Conservation (phyloP, 1,139 yeast genomes). For the Eremothecium gossypii region DNA sequence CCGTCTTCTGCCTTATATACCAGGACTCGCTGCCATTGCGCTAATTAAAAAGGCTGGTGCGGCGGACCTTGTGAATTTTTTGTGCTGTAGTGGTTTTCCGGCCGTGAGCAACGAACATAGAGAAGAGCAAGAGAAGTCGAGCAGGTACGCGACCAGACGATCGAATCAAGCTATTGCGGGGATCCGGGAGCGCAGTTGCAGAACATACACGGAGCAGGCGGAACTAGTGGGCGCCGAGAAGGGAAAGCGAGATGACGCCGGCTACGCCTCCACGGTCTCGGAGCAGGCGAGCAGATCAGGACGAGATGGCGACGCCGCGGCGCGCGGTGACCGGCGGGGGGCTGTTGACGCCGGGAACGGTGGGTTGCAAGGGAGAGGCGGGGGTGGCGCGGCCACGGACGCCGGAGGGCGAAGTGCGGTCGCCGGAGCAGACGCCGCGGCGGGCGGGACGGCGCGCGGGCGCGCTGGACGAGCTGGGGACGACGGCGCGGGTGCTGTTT, state of each 20-base stretch:
- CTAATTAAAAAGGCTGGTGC: too few species aligned
- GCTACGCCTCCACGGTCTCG: slow-evolving; percentile 29
- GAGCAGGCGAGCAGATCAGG: slow-evolving; percentile 7
- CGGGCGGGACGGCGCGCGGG: slow-evolving; percentile 6
- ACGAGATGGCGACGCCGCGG: slow-evolving; percentile 14
- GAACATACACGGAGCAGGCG: too few species aligned
- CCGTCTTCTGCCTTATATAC: neutral
- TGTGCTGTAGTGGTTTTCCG: too few species aligned
- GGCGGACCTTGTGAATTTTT: too few species aligned
- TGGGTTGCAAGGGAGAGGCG: slow-evolving; percentile 5
- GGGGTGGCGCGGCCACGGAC: neutral
- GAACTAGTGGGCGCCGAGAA: too few species aligned
- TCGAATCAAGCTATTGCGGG: too few species aligned
- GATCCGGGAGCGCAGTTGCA: too few species aligned
- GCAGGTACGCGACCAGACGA: too few species aligned
- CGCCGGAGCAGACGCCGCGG: slow-evolving; percentile 25
- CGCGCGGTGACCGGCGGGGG: slow-evolving; percentile 7
- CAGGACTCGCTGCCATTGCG: too few species aligned
- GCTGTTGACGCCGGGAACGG: slow-evolving; percentile 27
- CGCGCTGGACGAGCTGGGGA: slow-evolving; percentile 8
- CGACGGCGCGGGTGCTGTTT: slow-evolving; percentile 16
- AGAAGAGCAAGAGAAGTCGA: too few species aligned
- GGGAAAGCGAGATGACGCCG: slow-evolving; percentile 16
- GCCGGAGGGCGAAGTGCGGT: slow-evolving; percentile 3
- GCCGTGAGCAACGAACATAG: too few species aligned